Evolutionary conservation across 805 yeast species (phyloP).

Genomic region (Schwanniomyces occidentalis): DNA sequence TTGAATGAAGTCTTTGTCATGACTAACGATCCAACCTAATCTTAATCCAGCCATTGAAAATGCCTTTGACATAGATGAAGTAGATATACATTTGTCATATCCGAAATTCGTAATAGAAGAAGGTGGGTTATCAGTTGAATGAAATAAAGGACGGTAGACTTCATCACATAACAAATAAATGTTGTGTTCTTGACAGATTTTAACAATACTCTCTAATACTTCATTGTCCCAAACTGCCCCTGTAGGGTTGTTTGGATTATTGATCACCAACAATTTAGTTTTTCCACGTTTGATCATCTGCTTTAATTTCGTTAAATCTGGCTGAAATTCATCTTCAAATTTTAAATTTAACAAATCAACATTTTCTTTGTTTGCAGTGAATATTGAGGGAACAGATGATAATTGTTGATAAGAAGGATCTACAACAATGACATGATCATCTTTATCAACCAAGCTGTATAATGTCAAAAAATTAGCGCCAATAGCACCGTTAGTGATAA

Average conservation of each 20-base stretch:
- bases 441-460: constrained; percentile 44
- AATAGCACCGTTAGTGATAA: constrained; percentile 56
- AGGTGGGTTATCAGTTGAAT: constrained; percentile 41
- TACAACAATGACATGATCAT: constrained; percentile 49
- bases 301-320: constrained; percentile 34
- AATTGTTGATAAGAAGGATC: constrained; percentile 55
- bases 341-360: constrained; percentile 36
- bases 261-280: constrained; percentile 45
- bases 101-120: constrained; percentile 40
- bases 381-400: constrained; percentile 46
- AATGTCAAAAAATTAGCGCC: constrained; percentile 52
- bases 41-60: constrained; percentile 55
- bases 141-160: constrained; percentile 55
- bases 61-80: constrained; percentile 56
- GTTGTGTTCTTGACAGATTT: constrained; percentile 32
- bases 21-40: constrained; percentile 51
- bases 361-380: constrained; percentile 34
- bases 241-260: constrained; percentile 51
- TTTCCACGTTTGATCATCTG: constrained; percentile 28
- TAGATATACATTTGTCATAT: constrained; percentile 44
- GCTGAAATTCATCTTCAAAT: constrained; percentile 34
- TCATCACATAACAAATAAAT: constrained; percentile 49
- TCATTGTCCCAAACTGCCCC: constrained; percentile 43
- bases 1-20: constrained; percentile 26
- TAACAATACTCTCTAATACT: constrained; percentile 32